Evolutionary conservation across 1,139 yeast species (phyloP), one percentile per base, ranked within the genome.

Genomic region (Candida sp.): DNA sequence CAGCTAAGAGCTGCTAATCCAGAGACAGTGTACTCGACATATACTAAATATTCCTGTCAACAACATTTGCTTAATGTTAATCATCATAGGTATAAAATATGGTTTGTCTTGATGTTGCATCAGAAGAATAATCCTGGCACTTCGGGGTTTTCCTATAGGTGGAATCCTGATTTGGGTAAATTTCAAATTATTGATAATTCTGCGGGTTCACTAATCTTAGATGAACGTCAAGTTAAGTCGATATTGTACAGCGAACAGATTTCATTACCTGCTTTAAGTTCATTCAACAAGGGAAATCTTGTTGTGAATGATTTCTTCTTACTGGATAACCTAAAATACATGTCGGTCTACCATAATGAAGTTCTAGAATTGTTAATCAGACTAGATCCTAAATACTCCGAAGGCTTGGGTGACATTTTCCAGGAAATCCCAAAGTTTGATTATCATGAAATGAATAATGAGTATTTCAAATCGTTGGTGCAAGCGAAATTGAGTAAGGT

Each of bases 281-380:
- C 62, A 2, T 67, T 64, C 42, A 65, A 63, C 47, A 67, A 67
- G 43, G 72, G 72, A 4, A 63, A 63, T 43, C 52, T 68, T 30
- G 64, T 69, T 4, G 65, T 68, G 6, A 67, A 64, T 49, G 75
- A 70, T 45, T 66, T 70, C 46, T 70, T 70, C 49, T 54, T 70
- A 38, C 64, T 70, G 32, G 68, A 66, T 40, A 66, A 67, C 47
- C 55, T 68, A 37, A 56, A 51, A 46, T 70, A 69, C 46, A 66
- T 70, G 64, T 66, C 73, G 1, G 61, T 62, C 8, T 70, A 70
- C 47, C 75, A 70, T 47, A 70, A 69, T 47, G 73, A 69, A 40
- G 63, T 70, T 2, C 50, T 69, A 22, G 72, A 70, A 1, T 55
- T 70, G 43, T 52, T 69, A 22, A 60, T 62, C 5, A 54, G 61